Evolutionary conservation across 352 stramenopile species (phyloP).

Genomic region (Bremia lactucae): DNA sequence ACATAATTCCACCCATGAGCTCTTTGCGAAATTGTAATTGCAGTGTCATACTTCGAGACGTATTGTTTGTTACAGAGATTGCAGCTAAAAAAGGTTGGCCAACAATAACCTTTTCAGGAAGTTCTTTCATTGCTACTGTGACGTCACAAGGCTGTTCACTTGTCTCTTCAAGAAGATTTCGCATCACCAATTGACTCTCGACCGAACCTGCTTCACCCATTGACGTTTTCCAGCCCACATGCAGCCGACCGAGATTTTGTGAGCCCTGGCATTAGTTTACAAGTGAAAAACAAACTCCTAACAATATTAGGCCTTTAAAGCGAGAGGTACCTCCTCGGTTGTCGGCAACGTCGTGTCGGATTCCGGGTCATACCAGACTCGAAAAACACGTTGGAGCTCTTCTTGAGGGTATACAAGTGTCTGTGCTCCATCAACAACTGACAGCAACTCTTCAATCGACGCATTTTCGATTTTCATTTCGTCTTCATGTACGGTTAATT

Average conservation of each 20-base stretch:
- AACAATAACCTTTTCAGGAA: slow-evolving; percentile 40
- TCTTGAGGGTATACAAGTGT: slow-evolving; percentile 70
- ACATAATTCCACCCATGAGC: slow-evolving; percentile 60
- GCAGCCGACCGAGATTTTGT: slow-evolving; percentile 57
- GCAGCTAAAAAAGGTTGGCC: slow-evolving; percentile 40
- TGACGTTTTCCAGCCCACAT: slow-evolving; percentile 76
- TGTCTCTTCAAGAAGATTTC: slow-evolving; percentile 25
- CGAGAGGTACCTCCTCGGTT: slow-evolving; percentile 36
- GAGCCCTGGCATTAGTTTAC: slow-evolving; percentile 22
- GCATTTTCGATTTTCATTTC: slow-evolving; percentile 4
- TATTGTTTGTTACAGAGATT: slow-evolving; percentile 61
- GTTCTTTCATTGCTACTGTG: slow-evolving; percentile 25
- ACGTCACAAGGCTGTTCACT: slow-evolving; percentile 26
- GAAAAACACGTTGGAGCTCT: slow-evolving; percentile 70
- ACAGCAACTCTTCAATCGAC: slow-evolving; percentile 23
- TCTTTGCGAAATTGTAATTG: slow-evolving; percentile 75
- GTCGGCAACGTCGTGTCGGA: slow-evolving; percentile 24
- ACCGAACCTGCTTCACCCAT: slow-evolving; percentile 73
- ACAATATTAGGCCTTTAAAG: no score
- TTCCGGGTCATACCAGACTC: slow-evolving; percentile 30
- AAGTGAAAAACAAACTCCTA: background rate
- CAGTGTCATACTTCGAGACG: slow-evolving; percentile 37
- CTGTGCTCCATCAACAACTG: slow-evolving; percentile 20
- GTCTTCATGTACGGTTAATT: slow-evolving; percentile 11
- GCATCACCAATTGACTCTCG: slow-evolving; percentile 68